Evolutionary conservation across 2,329 filamentous ascomycete genomes (phyloP).

Genomic region (Onygenales sp.): DNA sequence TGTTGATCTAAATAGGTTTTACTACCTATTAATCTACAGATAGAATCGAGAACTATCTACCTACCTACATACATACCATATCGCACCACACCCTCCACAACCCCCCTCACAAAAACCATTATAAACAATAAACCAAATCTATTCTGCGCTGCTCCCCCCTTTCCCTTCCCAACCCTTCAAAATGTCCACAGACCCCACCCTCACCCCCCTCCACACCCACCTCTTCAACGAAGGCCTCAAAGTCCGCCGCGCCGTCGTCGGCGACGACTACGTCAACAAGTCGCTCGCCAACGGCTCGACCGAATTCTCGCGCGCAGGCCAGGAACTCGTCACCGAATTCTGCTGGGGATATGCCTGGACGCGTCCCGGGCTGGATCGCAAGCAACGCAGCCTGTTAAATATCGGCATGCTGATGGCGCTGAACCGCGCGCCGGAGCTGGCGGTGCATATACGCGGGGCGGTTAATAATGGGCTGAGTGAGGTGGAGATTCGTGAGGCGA

Average conservation of each 20-base stretch:
- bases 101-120: neutral
- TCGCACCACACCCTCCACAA: too few species aligned
- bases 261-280: constrained; percentile 51
- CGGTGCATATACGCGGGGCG: constrained; percentile 53
- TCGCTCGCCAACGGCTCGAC: constrained; percentile 47
- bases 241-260: constrained; percentile 51
- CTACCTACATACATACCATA: too few species aligned
- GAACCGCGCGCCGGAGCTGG: constrained; percentile 51
- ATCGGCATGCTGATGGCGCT: constrained; percentile 56
- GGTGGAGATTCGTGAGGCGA: constrained; percentile 53
- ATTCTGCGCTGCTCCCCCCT: neutral
- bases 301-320: constrained; percentile 51
- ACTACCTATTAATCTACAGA: too few species aligned
- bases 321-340: constrained; percentile 55
- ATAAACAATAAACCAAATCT: neutral
- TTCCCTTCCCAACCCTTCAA: constrained; percentile 1
- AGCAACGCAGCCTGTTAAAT: constrained; percentile 54
- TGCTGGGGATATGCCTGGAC: constrained; percentile 58
- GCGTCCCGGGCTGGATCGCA: constrained; percentile 51
- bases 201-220: constrained; percentile 40
- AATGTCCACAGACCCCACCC: constrained; percentile 33
- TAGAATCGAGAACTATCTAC: too few species aligned
- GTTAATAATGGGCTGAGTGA: constrained; percentile 54
- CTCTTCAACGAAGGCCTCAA: constrained; percentile 54
- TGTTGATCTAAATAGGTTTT: too few species aligned